phyloP scores from a whole-genome alignment of 129 eudicot species.

The Deinandra increscens region DNA sequence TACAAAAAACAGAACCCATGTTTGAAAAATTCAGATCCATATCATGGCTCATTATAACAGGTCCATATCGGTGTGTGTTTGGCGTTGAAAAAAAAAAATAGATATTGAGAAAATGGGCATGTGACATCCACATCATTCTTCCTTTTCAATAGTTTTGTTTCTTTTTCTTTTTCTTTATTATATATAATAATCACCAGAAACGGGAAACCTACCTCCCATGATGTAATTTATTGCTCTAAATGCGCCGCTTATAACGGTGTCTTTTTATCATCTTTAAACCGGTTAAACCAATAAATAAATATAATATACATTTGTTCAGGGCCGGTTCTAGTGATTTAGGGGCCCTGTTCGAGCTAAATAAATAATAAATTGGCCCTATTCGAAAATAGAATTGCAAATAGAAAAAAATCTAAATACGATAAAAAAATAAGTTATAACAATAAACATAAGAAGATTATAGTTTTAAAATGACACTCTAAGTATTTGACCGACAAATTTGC shows the following conservation, averaged over 20 bases:
- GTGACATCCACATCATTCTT: not conserved
- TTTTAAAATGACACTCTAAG: too few relatives aligned
- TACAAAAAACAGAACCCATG: not conserved
- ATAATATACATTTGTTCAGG: too few relatives aligned
- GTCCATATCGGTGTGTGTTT: not conserved
- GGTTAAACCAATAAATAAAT: not conserved
- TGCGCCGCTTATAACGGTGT: slow-evolving; percentile 8
- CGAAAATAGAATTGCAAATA: too few relatives aligned
- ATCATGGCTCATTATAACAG: not conserved
- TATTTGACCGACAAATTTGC: too few relatives aligned
- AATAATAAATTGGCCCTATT: too few relatives aligned
- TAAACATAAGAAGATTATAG: too few relatives aligned
- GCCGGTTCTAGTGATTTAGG: too few relatives aligned
- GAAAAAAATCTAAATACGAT: too few relatives aligned
- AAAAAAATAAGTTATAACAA: too few relatives aligned
- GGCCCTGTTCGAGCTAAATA: too few relatives aligned
- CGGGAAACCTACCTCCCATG: not conserved
- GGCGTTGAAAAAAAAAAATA: too few relatives aligned
- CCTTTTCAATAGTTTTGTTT: not conserved
- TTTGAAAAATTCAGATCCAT: not conserved
- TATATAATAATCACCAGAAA: too few relatives aligned
- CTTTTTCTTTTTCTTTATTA: not conserved
- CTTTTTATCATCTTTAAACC: not conserved
- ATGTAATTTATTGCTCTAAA: slow-evolving; percentile 5
- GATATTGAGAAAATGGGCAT: not conserved